Base-by-base conservation (phyloP, 805 yeast species). In the Candida sonorensis region DNA sequence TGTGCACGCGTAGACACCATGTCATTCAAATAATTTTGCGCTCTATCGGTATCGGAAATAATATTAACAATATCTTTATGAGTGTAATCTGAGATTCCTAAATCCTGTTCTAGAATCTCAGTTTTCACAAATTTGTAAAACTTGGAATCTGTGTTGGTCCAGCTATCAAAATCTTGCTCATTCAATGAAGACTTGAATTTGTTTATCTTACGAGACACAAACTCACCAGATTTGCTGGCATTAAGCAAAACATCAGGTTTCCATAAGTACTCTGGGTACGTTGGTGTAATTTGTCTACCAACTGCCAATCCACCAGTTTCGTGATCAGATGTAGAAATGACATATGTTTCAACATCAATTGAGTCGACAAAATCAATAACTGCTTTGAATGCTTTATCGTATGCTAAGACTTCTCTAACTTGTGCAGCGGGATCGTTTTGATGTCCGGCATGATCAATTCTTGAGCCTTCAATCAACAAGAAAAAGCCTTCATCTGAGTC, bases 361-460 rank as follows among this genome's bases (percentile, higher is more conserved):
- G 66, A 52, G 44, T 80, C 76, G 23, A 81, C 83, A 53, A 75
- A 86, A 26, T 82, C 75, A 33, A 74, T 58, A 3, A 80, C 95
- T 9, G 84, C 81, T 39, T 70, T 57, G 60, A 83, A 85, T 4
- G 95, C 87, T 38, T 74, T 75, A 54, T 84, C 94, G 55, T 77
- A 88, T 2, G 94, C 95, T 46, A 87, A 62, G 4, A 85, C 90
- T 59, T 88, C 97, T 50, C 87, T 70, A 5, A 84, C 95, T 61
- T 87, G 95, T 7, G 95, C 95, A 6, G 90, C 90, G 9, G 97
- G 90, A 55, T 88, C 97, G 51, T 88, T 87, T 47, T 72, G 78
- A 60, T 88, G 97, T 27, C 96, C 96, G 5, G 95, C 95, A 53
- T 87, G 96, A 59, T 88, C 97, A 48, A 88, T 87, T 56, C 96